phyloP scores from a whole-genome alignment of 1,284 basidiomycete species.

The Apiotrichum gamsii region DNA sequence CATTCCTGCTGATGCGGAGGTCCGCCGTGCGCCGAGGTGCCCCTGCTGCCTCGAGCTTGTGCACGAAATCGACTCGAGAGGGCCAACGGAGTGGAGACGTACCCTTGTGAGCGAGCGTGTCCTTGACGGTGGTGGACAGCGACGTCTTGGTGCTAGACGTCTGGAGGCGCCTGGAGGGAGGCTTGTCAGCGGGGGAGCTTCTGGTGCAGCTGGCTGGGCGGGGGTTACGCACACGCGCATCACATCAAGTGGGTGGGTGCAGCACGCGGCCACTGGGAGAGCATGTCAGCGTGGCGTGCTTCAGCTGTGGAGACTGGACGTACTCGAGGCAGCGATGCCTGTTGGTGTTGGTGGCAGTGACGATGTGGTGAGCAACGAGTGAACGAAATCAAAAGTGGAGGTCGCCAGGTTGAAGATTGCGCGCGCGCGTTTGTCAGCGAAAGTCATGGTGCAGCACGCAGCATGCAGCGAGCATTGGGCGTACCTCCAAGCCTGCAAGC shows the following conservation, averaged over 20 bases:
- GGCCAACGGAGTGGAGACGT: too few species aligned
- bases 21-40: too few species aligned
- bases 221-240: conserved; percentile 63
- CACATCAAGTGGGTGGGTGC: conserved; percentile 77
- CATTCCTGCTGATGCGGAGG: too few species aligned
- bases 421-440: too few species aligned
- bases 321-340: conserved; percentile 63
- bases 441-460: conserved; percentile 1
- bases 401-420: too few species aligned
- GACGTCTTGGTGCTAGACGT: conserved; percentile 33
- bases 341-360: conserved; percentile 48
- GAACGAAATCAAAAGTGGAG: too few species aligned
- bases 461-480: not conserved
- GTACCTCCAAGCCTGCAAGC: conserved; percentile 4
- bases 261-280: conserved; percentile 72
- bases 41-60: too few species aligned
- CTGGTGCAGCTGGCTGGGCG: not conserved
- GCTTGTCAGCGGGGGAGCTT: too few species aligned
- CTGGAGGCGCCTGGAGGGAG: conserved; percentile 38
- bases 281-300: not conserved
- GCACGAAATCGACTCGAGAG: too few species aligned
- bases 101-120: conserved; percentile 34
- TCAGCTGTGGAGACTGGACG: conserved; percentile 32
- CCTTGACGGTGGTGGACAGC: conserved; percentile 27
- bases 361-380: not conserved